These are phyloP conservation scores for Corylus heterophylla DNA, from an alignment of 306 rosid genomes.

Conservation along the genomic window DNA sequence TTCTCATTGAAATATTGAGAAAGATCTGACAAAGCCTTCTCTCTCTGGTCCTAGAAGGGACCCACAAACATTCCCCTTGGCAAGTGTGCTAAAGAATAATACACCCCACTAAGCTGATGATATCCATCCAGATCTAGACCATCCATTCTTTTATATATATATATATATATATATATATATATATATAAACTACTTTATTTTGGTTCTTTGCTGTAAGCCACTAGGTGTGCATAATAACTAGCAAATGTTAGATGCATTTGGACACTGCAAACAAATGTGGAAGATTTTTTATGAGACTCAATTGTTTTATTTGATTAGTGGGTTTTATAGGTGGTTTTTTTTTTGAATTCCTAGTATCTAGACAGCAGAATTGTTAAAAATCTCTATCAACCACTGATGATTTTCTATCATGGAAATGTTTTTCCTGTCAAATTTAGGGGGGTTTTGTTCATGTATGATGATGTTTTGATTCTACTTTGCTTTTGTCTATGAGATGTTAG, in stretches of 20 bases:
- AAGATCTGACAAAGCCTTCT: slow-evolving; percentile 43
- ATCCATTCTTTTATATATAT: neutral
- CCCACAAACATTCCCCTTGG: slow-evolving; percentile 69
- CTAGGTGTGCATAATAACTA: slow-evolving; percentile 22
- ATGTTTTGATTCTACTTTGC: neutral
- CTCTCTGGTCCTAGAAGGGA: slow-evolving; percentile 28
- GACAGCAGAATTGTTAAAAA: too few relatives aligned
- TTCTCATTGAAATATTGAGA: slow-evolving; percentile 30
- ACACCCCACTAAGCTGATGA: slow-evolving; percentile 50
- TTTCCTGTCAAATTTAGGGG: slow-evolving; percentile 19
- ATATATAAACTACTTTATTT: neutral
- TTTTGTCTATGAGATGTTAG: slow-evolving; percentile 16
- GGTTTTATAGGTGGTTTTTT: too few relatives aligned
- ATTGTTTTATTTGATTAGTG: too few relatives aligned
- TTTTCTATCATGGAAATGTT: slow-evolving; percentile 22
- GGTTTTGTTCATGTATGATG: slow-evolving; percentile 1
- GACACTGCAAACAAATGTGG: neutral
- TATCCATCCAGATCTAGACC: slow-evolving; percentile 38
- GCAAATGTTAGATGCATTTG: neutral
- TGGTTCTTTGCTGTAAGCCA: slow-evolving; percentile 46
- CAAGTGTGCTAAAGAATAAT: slow-evolving; percentile 59
- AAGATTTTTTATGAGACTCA: too few relatives aligned
- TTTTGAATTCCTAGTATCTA: too few relatives aligned
- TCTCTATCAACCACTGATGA: too few relatives aligned
- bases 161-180: neutral